Percentiles rank a stretch among this genome's conserved stretches.
Evolutionary conservation across 208 protist species (phyloP).

Genomic region (Leishmania gerbilli): DNA sequence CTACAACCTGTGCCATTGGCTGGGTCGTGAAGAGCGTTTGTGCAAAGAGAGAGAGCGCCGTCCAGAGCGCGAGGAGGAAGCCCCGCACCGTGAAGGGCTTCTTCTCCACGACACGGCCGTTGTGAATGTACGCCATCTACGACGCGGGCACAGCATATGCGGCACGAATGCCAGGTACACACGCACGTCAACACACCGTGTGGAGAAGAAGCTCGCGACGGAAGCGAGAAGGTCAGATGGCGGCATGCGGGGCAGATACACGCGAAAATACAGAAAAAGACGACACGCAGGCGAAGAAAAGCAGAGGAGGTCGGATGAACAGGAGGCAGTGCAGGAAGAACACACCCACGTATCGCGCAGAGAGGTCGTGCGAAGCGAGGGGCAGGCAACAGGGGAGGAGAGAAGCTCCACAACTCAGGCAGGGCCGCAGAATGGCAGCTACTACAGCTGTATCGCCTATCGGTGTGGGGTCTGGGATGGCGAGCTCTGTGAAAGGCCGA

Average conservation of each 20-base stretch:
- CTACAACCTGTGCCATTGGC: slow-evolving; percentile 42
- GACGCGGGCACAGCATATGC: neutral
- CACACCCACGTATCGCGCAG: neutral
- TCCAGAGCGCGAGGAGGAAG: slow-evolving; percentile 44
- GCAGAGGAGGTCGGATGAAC: neutral
- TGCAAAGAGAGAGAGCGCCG: slow-evolving; percentile 63
- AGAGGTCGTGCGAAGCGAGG: neutral
- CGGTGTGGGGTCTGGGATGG: neutral
- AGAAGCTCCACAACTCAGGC: neutral
- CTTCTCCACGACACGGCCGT: slow-evolving; percentile 75
- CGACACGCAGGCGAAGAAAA: neutral
- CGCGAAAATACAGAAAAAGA: neutral
- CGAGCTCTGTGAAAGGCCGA: neutral
- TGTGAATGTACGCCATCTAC: slow-evolving; percentile 73
- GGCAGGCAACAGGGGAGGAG: neutral
- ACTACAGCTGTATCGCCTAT: neutral
- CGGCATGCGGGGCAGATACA: neutral
- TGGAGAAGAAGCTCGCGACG: neutral
- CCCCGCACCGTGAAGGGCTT: slow-evolving; percentile 69
- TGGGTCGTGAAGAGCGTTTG: slow-evolving; percentile 61
- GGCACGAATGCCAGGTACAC: too few relatives aligned
- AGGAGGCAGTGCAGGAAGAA: too few relatives aligned
- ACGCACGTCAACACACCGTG: neutral
- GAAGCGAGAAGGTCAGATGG: neutral
- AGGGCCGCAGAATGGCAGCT: neutral